A percentile compares a stretch with the other conserved stretches of the same genome.
phyloP scores from a whole-genome alignment of 768 basidiomycete species.

The Naganishia onofrii region DNA sequence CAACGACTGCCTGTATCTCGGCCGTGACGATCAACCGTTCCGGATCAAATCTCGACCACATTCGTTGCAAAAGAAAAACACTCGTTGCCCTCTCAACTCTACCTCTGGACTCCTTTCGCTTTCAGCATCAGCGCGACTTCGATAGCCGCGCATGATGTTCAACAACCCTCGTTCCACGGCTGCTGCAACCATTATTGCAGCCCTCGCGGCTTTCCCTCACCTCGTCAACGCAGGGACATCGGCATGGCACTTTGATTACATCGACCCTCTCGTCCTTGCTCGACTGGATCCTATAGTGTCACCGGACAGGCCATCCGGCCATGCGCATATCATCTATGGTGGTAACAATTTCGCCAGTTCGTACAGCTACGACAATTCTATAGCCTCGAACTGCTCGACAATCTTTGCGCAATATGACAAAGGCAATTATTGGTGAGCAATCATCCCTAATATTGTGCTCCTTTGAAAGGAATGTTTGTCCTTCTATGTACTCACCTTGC shows the following conservation, averaged over 20 bases:
- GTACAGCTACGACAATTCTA: conserved; percentile 20
- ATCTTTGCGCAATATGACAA: conserved; percentile 36
- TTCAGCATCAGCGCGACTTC: not conserved
- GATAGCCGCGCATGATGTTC: conserved; percentile 1
- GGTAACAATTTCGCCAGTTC: conserved; percentile 25
- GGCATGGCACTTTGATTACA: conserved; percentile 15
- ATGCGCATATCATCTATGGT: conserved; percentile 45
- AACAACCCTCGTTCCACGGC: not conserved
- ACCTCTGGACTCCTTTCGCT: not conserved
- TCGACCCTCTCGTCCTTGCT: not conserved
- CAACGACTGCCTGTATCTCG: not conserved
- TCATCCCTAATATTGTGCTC: not conserved
- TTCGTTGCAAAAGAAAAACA: not conserved
- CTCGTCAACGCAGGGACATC: not conserved
- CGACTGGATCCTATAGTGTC: conserved; percentile 40
- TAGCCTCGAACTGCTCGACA: conserved; percentile 24
- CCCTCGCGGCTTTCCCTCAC: not conserved
- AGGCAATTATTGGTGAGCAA: conserved; percentile 38
- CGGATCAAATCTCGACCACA: not conserved
- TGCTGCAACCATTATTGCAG: not conserved
- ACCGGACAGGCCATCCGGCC: conserved; percentile 36
- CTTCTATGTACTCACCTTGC: not conserved
- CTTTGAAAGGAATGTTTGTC: not conserved
- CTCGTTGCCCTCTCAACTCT: not conserved
- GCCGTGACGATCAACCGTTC: not conserved